Percentiles rank a stretch among this genome's conserved stretches.
These are phyloP conservation scores for Desmodesmus armatus DNA, from an alignment of 139 green algal genomes.

Conservation along the genomic window DNA sequence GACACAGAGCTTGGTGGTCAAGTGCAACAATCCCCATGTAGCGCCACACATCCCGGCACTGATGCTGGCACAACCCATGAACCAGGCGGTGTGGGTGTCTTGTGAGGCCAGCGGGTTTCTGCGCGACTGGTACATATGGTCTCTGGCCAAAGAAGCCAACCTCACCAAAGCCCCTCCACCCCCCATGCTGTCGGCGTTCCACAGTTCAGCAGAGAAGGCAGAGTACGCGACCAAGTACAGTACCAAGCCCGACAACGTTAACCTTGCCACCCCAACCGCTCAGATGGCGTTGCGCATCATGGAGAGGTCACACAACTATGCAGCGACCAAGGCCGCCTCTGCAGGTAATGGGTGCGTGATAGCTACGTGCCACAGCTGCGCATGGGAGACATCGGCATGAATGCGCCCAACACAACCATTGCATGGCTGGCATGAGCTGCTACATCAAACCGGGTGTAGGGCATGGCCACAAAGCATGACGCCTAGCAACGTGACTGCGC, in stretches of 20 bases:
- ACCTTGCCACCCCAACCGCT: neutral
- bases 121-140: neutral
- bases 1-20: conserved; percentile 59
- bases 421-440: too few species aligned
- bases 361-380: neutral
- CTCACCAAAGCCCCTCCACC: neutral
- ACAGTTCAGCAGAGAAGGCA: neutral
- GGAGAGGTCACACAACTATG: neutral
- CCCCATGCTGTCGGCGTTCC: neutral
- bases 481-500: too few species aligned
- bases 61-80: neutral
- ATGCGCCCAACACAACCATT: neutral
- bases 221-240: conserved; percentile 4
- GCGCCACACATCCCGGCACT: conserved; percentile 28
- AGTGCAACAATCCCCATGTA: conserved; percentile 10
- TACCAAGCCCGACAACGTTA: conserved; percentile 1
- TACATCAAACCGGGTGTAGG: too few species aligned
- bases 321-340: too few species aligned
- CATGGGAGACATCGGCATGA: neutral
- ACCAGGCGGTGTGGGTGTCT: neutral
- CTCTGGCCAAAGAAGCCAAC: neutral
- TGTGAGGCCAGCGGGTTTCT: neutral
- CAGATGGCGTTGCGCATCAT: neutral
- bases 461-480: too few species aligned
- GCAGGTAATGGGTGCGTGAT: too few species aligned